Evolutionary conservation across 2,329 filamentous ascomycete genomes (phyloP), one percentile per base, ranked within the genome.

Genomic region (Trichophyton verrucosum): DNA sequence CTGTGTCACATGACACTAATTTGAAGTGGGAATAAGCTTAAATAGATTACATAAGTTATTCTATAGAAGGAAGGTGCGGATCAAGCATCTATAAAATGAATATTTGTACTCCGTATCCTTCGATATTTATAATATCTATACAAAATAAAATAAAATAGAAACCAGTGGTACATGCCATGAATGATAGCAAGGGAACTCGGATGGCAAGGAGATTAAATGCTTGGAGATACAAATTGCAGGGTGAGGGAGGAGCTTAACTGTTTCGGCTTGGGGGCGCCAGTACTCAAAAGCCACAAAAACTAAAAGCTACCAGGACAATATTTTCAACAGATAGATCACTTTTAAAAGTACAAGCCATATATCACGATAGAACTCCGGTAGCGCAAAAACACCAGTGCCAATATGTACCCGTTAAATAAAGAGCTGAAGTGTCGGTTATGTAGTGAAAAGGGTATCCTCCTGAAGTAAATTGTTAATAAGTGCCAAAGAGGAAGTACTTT

Each of bases 361-460:
- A 24, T 36, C 51, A 57, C 36, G 20, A 57, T n/a, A 44, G 20
- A 57, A 57, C 55, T 57, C 55, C 55, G 38, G 36, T 24, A 57
- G 40, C 36, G 33, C 55, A 42, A 24, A 42, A 57, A 57, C 55
- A 44, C 36, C 55, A 44, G 17, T n/a, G 11, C 40, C 24, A 5
- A 22, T 44, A 42, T 57, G 3, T 44, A 30, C 3, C n/a, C n/a
- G 36, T 11, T 6, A 44, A 42, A 27, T 7, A 22, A 17, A 44
- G 8, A 5, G 11, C 11, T 44, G 11, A 20, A 57, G 38, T 8
- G 55, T 24, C 22, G n/a, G 11, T 42, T 44, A 57, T n/a, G 82
- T 83, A 55, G 81, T 80, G 70, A 86, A 86, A 57, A 86, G 74
- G 1, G 82, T 82, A 68, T 86, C 83, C 74, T 86, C 83, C 74